Evolutionary conservation across 768 basidiomycete species (phyloP).

Genomic region (Russula sp.): DNA sequence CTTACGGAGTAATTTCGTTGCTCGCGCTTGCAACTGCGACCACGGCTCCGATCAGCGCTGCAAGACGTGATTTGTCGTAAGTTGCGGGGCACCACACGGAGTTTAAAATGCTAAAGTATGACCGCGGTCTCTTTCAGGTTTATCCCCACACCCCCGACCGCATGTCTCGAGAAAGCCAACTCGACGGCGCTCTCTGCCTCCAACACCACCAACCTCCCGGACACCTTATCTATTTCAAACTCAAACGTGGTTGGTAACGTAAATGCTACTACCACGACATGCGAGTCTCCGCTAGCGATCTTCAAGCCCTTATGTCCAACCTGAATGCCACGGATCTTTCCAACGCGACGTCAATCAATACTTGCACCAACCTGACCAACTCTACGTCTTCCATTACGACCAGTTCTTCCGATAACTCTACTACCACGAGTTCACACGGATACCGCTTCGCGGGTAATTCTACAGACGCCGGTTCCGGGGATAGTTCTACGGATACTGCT

Average conservation of each 20-base stretch:
- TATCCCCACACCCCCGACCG: conserved; percentile 20
- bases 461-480: neutral
- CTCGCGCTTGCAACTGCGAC: conserved; percentile 13
- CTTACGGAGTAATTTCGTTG: conserved; percentile 13
- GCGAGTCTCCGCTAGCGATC: neutral
- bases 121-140: conserved; percentile 9
- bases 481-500: neutral
- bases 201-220: neutral
- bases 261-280: conserved; percentile 14
- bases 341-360: conserved; percentile 1
- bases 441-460: neutral
- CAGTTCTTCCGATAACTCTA: conserved; percentile 1
- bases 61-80: conserved; percentile 21
- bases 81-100: neutral
- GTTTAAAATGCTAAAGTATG: neutral
- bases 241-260: conserved; percentile 1
- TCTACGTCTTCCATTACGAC: conserved; percentile 12
- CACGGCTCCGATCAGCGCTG: conserved; percentile 19
- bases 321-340: conserved; percentile 10
- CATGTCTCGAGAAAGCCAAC: conserved; percentile 13
- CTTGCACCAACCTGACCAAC: conserved; percentile 13
- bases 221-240: neutral
- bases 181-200: neutral
- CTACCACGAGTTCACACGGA: neutral
- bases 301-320: neutral